Percentiles rank a stretch among this genome's conserved stretches.
phyloP scores from a whole-genome alignment of 768 basidiomycete species.

The Rhodotorula paludigena region DNA sequence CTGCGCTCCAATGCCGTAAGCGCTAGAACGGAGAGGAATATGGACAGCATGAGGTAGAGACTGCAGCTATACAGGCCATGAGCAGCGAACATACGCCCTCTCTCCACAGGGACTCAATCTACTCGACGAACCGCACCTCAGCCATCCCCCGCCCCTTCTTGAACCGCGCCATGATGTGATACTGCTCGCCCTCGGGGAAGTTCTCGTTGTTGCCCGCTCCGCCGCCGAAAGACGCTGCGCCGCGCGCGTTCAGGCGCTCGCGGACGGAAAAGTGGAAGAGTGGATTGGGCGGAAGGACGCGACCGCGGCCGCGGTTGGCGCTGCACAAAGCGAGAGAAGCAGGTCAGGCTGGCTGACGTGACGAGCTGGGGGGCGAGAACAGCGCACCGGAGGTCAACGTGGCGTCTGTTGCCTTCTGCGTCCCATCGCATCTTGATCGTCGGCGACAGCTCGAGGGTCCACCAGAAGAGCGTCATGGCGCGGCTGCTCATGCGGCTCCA shows the following conservation, averaged over 20 bases:
- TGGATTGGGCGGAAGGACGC: conserved; percentile 7
- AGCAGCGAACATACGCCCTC: too few relatives aligned
- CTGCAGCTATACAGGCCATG: too few relatives aligned
- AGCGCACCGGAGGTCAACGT: conserved; percentile 8
- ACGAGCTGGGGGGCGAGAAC: background rate
- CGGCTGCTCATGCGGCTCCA: background rate
- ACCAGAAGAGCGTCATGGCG: conserved; percentile 8
- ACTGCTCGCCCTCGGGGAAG: conserved; percentile 9
- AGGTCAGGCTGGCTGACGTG: background rate
- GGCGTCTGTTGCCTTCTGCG: conserved; percentile 3
- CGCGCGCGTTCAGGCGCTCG: conserved; percentile 1
- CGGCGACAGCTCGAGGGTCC: conserved; percentile 18
- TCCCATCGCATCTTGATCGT: conserved; percentile 27
- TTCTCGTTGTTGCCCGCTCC: conserved; percentile 29
- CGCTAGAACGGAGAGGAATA: too few relatives aligned
- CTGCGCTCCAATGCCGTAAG: too few relatives aligned
- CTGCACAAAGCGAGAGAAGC: background rate
- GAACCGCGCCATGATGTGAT: conserved; percentile 6
- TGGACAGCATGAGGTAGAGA: too few relatives aligned
- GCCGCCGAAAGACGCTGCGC: background rate
- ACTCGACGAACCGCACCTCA: conserved; percentile 1
- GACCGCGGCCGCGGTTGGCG: conserved; percentile 24
- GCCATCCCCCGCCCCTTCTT: background rate
- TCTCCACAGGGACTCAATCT: conserved; percentile 9
- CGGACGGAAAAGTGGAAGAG: conserved; percentile 26